phyloP scores from a whole-genome alignment of 2,329 filamentous ascomycete species.

The Phaeomoniella chlamydospora region DNA sequence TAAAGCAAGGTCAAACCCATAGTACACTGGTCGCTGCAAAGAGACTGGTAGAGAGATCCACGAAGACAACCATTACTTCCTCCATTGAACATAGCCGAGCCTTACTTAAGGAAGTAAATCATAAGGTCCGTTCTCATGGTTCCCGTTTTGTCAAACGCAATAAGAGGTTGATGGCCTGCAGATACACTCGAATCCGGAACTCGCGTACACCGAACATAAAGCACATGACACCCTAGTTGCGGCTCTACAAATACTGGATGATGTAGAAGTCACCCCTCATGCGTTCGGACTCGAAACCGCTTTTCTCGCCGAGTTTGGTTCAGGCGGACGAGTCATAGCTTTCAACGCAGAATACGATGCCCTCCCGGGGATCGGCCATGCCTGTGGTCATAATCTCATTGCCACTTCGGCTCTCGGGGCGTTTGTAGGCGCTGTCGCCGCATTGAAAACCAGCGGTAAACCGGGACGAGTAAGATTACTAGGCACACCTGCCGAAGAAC shows the following conservation, averaged over 20 bases:
- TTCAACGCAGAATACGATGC: slow-evolving; percentile 30
- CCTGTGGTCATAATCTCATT: slow-evolving; percentile 25
- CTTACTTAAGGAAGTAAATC: too few relatives aligned
- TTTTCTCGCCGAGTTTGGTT: slow-evolving; percentile 32
- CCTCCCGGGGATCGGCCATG: slow-evolving; percentile 23
- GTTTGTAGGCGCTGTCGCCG: slow-evolving; percentile 18
- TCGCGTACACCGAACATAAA: slow-evolving; percentile 34
- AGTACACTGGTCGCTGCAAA: too few relatives aligned
- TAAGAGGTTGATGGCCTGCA: too few relatives aligned
- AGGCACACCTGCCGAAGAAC: slow-evolving; percentile 24
- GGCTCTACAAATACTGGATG: slow-evolving; percentile 15
- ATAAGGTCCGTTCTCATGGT: too few relatives aligned
- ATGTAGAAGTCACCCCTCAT: slow-evolving; percentile 31
- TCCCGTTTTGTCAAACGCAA: too few relatives aligned
- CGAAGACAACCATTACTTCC: too few relatives aligned
- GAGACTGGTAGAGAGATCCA: too few relatives aligned
- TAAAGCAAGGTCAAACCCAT: too few relatives aligned
- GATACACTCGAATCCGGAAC: slow-evolving; percentile 36
- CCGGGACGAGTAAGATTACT: slow-evolving; percentile 18
- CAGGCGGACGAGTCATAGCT: slow-evolving; percentile 18
- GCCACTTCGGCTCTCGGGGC: slow-evolving; percentile 19
- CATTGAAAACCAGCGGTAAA: slow-evolving; percentile 10
- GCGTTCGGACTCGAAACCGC: slow-evolving; percentile 38
- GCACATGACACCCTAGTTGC: slow-evolving; percentile 36
- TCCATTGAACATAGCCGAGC: too few relatives aligned